Evolutionary conservation across 2,329 filamentous ascomycete species (phyloP), one percentile per base, ranked within the genome.

Genomic region (Aaosphaeria pasadenensis): DNA sequence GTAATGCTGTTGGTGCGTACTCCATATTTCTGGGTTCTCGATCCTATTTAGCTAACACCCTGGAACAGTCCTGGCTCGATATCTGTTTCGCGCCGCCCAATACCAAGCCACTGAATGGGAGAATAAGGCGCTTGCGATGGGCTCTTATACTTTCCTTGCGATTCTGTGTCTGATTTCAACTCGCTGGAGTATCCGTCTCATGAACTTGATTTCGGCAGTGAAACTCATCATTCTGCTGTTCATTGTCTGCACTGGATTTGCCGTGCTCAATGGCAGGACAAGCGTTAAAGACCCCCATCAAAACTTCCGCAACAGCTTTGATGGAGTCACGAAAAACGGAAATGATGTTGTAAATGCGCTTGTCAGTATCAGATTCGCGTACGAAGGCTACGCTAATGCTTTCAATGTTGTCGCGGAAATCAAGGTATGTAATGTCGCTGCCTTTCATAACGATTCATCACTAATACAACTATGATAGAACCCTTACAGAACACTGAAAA

Each of bases 191-290:
- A 58, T 64, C n/a, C 51, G 57, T 6, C 38, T 62, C 7, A 64
- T 62, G 53, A 66, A 65, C 38, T 17, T 63, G 7, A 65, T 66
- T n/a, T 58, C 59, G 6, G 50, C 52, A 2, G 56, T 87, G 35
- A 88, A 88, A 57, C 62, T 87, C 4, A 57, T 80, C 11, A 85
- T 83, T 0, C 69, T 88, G 3, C 52, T 86, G n/a, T 85, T 87
- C 48, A 63, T 68, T 17, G 56, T 58, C 9, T 56, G 63, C 28
- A 60, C 62, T 2, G 64, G 64, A 2, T 60, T 67, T 29, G 63
- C 57, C 2, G 59, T 65, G 5, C 50, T 67, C 11, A 63, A 61
- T 6, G 64, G 64, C 11, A 50, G 56, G 6, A 64, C 62, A 3
- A 51, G 53, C 13, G 56, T 66, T 7, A 45, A 61, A 30, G 54